These are phyloP conservation scores for Macaranga tanarius DNA, from an alignment of 441 rosid species.

Conservation along the genomic window DNA sequence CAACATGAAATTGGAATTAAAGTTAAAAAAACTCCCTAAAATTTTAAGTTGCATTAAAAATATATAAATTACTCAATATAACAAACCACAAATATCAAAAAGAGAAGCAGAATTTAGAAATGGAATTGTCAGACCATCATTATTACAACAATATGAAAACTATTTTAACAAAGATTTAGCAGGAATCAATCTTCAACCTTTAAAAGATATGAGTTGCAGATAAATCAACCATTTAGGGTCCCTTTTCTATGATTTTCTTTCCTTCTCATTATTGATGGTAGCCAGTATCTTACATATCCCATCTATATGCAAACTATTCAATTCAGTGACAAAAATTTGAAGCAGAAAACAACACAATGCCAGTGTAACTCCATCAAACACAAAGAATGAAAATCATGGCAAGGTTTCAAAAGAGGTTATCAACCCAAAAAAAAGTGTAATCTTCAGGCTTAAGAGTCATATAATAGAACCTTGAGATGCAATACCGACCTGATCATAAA, in stretches of 20 bases:
- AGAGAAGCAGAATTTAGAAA: constrained; percentile 7
- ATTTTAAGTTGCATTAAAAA: constrained; percentile 11
- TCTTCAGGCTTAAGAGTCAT: neutral
- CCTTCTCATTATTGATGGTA: constrained; percentile 1
- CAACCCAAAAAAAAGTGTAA: neutral
- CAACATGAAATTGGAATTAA: constrained; percentile 25
- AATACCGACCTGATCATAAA: constrained; percentile 67
- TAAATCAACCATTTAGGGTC: neutral
- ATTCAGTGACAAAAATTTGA: neutral
- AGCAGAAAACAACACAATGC: neutral
- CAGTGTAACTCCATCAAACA: neutral
- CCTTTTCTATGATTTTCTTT: neutral
- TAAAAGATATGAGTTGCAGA: neutral
- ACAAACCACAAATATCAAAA: constrained; percentile 7
- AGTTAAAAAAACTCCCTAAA: constrained; percentile 1
- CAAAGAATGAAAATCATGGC: neutral
- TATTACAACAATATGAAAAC: neutral
- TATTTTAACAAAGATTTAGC: too few species aligned
- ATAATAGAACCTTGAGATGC: constrained; percentile 10
- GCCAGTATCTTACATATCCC: neutral
- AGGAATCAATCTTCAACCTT: neutral
- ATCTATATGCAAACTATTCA: neutral
- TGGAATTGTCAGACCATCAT: constrained; percentile 5
- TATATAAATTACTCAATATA: neutral
- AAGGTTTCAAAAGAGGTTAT: neutral